Conservation (phyloP, 2,329 filamentous ascomycete genomes). For the Rhynchosporium graminicola region DNA sequence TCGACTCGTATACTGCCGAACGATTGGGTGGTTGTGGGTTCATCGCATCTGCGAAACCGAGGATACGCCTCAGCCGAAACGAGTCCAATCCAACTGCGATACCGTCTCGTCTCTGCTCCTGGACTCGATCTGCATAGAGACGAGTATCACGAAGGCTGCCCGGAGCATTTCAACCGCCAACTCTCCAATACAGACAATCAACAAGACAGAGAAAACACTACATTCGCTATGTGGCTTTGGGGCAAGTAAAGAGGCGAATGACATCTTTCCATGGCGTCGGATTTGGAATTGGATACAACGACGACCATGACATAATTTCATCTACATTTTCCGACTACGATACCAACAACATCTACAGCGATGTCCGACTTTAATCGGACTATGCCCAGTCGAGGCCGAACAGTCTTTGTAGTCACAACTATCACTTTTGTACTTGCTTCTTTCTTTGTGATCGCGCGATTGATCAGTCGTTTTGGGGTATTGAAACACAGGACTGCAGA, state of each 20-base stretch:
- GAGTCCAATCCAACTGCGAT: not conserved
- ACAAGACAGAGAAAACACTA: not conserved
- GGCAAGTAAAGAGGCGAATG: not conserved
- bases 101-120: not conserved
- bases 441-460: constrained; percentile 72
- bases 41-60: constrained; percentile 3
- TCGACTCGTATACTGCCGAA: not conserved
- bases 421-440: constrained; percentile 69
- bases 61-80: not conserved
- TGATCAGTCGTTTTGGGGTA: constrained; percentile 72
- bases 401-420: constrained; percentile 70
- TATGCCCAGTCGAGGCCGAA: constrained; percentile 45
- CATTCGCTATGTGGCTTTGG: not conserved
- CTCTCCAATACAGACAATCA: not conserved
- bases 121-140: not conserved
- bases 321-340: not conserved
- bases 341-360: not conserved
- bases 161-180: not conserved
- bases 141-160: not conserved
- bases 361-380: constrained; percentile 9
- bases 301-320: constrained; percentile 25
- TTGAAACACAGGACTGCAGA: constrained; percentile 73
- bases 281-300: constrained; percentile 17
- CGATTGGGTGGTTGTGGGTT: not conserved
- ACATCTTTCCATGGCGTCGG: constrained; percentile 18